phyloP scores from a whole-genome alignment of 2,329 filamentous ascomycete genomes.

The Aspergillus uvarum region DNA sequence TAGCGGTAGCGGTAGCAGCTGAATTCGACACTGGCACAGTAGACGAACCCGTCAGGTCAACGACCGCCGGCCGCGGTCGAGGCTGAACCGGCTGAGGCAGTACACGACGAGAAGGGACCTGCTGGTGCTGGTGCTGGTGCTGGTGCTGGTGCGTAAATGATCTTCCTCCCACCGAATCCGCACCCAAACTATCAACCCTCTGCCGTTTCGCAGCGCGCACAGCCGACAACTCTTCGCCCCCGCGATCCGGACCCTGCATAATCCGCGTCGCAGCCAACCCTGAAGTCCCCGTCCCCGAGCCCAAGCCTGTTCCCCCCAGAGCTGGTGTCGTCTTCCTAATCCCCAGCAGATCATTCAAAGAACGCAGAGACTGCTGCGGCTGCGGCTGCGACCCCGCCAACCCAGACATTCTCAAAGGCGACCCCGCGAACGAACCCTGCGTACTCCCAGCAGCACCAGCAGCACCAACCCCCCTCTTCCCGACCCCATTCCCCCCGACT shows the following conservation, averaged over 20 bases:
- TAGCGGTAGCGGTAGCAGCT: too few relatives aligned
- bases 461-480: conserved; percentile 48
- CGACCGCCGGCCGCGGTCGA: conserved; percentile 13
- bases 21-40: not conserved
- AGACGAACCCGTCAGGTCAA: conserved; percentile 25
- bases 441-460: conserved; percentile 36
- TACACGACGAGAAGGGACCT: not conserved
- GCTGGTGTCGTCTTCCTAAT: conserved; percentile 54
- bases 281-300: conserved; percentile 30
- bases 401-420: not conserved
- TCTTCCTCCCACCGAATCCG: too few relatives aligned
- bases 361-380: conserved; percentile 45
- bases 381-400: conserved; percentile 17
- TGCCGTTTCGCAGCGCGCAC: conserved; percentile 38
- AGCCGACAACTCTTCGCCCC: conserved; percentile 7
- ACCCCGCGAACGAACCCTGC: conserved; percentile 25
- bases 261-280: too few relatives aligned
- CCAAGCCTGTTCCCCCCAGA: too few relatives aligned
- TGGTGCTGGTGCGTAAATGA: not conserved
- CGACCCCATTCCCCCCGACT: not conserved
- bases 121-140: not conserved
- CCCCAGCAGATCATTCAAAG: conserved; percentile 64
- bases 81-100: not conserved
- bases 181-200: conserved; percentile 10
- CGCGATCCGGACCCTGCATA: not conserved